Percentiles rank a stretch among this genome's conserved stretches.
Evolutionary conservation across 176 grass and related monocot genomes (phyloP).

Genomic region (Echinochloa phyllopogon): DNA sequence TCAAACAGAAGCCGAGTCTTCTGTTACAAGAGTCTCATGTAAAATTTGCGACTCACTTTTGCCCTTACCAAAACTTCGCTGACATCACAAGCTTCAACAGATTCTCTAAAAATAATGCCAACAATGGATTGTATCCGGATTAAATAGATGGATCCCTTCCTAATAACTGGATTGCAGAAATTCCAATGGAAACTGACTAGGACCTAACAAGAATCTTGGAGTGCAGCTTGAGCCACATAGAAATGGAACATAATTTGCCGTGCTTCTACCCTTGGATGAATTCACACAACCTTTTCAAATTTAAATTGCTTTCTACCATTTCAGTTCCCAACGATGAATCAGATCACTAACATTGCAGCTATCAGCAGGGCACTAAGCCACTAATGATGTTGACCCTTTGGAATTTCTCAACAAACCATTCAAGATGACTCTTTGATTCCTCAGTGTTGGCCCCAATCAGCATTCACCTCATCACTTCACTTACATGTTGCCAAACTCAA

Average conservation of each 20-base stretch:
- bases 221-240: slow-evolving; percentile 1
- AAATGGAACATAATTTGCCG: neutral
- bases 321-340: neutral
- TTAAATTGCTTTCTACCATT: slow-evolving; percentile 7
- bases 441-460: neutral
- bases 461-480: neutral
- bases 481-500: neutral
- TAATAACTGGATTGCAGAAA: too few relatives aligned
- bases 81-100: neutral
- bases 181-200: too few relatives aligned
- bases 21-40: neutral
- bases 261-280: neutral
- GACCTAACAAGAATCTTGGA: neutral
- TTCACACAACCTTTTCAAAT: neutral
- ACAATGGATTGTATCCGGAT: neutral
- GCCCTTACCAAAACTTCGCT: neutral
- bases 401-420: neutral
- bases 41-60: neutral
- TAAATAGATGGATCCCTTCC: neutral
- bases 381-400: neutral
- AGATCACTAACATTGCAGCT: neutral
- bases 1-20: neutral
- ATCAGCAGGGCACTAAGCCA: neutral
- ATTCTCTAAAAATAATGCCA: too few relatives aligned
- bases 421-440: neutral